phyloP scores from a whole-genome alignment of 1,284 basidiomycete genomes.

The Puccinia triticina region DNA sequence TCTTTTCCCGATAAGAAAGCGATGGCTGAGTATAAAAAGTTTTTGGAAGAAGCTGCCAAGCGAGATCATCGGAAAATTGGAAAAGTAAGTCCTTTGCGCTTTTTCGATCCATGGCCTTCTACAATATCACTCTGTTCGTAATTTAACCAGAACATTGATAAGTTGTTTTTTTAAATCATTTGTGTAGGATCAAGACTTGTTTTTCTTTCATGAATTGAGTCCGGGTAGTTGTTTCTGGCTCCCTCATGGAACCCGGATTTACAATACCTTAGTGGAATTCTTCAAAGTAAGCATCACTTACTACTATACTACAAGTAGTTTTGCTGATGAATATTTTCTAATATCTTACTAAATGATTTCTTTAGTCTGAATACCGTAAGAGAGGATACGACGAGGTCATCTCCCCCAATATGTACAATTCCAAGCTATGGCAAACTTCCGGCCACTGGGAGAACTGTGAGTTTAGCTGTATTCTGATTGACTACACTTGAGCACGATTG shows the following conservation, averaged over 20 bases:
- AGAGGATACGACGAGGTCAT: constrained; percentile 92
- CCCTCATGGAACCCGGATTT: constrained; percentile 94
- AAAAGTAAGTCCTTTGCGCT: constrained; percentile 64
- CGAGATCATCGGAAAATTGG: constrained; percentile 96
- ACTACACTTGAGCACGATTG: neutral
- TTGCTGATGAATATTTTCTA: constrained; percentile 1
- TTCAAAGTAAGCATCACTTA: constrained; percentile 69
- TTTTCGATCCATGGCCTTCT: neutral
- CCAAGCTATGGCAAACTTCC: constrained; percentile 96
- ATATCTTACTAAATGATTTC: constrained; percentile 54
- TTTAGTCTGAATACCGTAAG: constrained; percentile 72
- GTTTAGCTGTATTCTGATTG: neutral
- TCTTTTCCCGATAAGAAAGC: constrained; percentile 99
- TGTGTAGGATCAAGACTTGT: constrained; percentile 85
- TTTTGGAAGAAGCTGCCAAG: constrained; percentile 93
- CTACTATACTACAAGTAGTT: constrained; percentile 25
- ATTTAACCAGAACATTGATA: too few relatives aligned
- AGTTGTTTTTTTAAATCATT: neutral
- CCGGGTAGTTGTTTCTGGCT: constrained; percentile 97
- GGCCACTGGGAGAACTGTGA: constrained; percentile 88
- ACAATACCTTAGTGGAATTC: constrained; percentile 88
- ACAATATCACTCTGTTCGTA: constrained; percentile 20
- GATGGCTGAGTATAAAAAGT: constrained; percentile 91
- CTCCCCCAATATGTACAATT: constrained; percentile 96
- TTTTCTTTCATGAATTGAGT: constrained; percentile 96